Base-by-base conservation (phyloP, 441 rosid genomes). In the Euphorbia celastroides region DNA sequence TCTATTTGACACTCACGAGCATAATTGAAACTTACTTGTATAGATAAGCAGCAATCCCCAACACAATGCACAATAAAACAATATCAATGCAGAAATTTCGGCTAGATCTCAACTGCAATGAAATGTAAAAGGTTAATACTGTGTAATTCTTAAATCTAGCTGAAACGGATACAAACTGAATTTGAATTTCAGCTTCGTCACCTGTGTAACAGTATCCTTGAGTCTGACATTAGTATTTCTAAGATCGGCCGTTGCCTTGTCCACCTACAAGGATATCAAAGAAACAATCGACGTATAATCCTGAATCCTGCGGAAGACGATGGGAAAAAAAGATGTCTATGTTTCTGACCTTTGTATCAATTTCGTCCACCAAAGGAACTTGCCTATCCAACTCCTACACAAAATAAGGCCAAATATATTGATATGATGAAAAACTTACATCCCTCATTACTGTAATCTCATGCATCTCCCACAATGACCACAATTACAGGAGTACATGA, bases 291-390 rank as follows among this genome's bases (percentile, higher is more conserved):
- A 55, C 32, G 50, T 65, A 32, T 52, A 64, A 17, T 42, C 36
- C 54, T 67, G 31, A 59, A 58, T 67, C 61, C 64, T 70, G 57
- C 25, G 14, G 23, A 36, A 25, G 34, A 70, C 59, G 66, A n/a
- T 46, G 62, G 41, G 57, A 56, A 55, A 22, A 26, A 52, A 66
- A 28, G 27, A 79, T 62, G 42, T 9, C 5, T 16, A 22, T 52
- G 62, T 55, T 11, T 60, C 77, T 66, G 68, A 86, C 90, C 97
- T 89, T 89, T 59, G 92, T 46, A 80, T 94, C 99, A 65, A 94
- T 92, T 83, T 94, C 97, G 75, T 94, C 99, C 97, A 88, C 85
- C 83, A 94, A 72, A 64, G 98, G 98, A 73, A 89, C 96, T 77
- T 94, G 98, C 68, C 93, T 81, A 73, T 92, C 97, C 66, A 89